Evolutionary conservation across 257 asterid species (phyloP), one percentile per base, ranked within the genome.

Genomic region (Thymus quinquecostatus): DNA sequence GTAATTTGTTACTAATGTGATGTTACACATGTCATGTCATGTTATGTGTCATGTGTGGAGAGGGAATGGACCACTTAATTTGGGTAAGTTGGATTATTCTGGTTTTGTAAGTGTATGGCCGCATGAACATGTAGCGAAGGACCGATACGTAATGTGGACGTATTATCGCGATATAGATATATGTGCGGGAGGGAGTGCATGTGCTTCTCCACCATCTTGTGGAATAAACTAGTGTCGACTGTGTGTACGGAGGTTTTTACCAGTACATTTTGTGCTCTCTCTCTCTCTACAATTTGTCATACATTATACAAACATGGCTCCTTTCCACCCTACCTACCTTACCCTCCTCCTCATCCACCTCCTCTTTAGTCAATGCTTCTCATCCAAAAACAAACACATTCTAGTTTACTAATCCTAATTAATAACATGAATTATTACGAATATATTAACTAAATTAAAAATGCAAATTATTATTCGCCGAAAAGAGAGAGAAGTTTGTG

Each of bases 331-430:
- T 28, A 41, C 36, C 72, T 33, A 74, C 60, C 60, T 48, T 48
- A 12, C 53, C 53, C 53, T n/a, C 29, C 10, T 38, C 55, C 4
- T 49, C 12, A 9, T 21, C 21, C 21, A 21, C 21, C 21, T 36
- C 40, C 40, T 38, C 41, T 7, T 38, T 51, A 66, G 63, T 74
- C 58, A 80, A 81, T 69, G 83, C 82, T 78, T 48, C 72, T 72
- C 53, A 7, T 68, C 59, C 32, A 4, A 32, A 30, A 14, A n/a
- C 3, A 27, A 5, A 48, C 3, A 51, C 3, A 51, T 49, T 27
- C 4, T 10, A 10, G 50, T 45, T 9, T 45, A 21, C 21, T 21
- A 21, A 21, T 21, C 21, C 21, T 21, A 21, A 21, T 21, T 21
- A 21, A 21, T 21, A 21, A 21, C 21, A 21, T 21, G 21, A 21